Percentiles rank a stretch among this genome's conserved stretches.
These are phyloP conservation scores for Cytospora schulzeri DNA, from an alignment of 2,329 filamentous ascomycete species.

Conservation along the genomic window DNA sequence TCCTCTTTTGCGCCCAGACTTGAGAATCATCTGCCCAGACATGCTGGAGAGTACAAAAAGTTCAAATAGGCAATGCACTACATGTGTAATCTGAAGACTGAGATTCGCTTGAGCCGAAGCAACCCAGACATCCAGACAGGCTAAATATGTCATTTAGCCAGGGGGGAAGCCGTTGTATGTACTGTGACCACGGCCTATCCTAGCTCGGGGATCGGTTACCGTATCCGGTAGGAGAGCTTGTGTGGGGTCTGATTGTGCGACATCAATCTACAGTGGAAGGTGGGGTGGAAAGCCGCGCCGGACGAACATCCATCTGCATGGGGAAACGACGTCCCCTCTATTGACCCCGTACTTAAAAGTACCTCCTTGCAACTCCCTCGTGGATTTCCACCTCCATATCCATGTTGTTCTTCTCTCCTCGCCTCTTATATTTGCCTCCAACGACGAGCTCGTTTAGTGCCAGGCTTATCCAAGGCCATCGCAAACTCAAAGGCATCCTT, in stretches of 20 bases:
- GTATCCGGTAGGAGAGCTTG: conserved; percentile 25
- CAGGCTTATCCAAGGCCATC: conserved; percentile 1
- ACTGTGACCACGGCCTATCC: not conserved
- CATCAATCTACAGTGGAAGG: not conserved
- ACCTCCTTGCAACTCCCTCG: not conserved
- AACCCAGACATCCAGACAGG: not conserved
- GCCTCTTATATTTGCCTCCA: conserved; percentile 9
- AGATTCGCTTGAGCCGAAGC: not conserved
- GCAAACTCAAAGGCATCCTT: conserved; percentile 3
- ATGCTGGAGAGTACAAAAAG: not conserved
- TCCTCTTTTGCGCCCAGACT: not conserved
- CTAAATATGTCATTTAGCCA: not conserved
- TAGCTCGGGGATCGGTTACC: conserved; percentile 6
- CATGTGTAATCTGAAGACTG: not conserved
- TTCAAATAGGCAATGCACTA: no score
- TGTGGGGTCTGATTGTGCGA: conserved; percentile 16
- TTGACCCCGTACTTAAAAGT: not conserved
- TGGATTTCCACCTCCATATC: conserved; percentile 6
- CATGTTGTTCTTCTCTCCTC: conserved; percentile 24
- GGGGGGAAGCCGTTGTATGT: not conserved
- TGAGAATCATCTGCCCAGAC: not conserved
- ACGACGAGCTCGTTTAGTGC: conserved; percentile 6
- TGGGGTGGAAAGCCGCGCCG: conserved; percentile 9
- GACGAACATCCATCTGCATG: not conserved
- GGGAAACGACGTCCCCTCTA: conserved; percentile 3